A percentile compares a stretch with the other conserved stretches of the same genome.
Conservation (phyloP, 2,329 filamentous ascomycete genomes). For the Cladosporium sphaerospermum region DNA sequence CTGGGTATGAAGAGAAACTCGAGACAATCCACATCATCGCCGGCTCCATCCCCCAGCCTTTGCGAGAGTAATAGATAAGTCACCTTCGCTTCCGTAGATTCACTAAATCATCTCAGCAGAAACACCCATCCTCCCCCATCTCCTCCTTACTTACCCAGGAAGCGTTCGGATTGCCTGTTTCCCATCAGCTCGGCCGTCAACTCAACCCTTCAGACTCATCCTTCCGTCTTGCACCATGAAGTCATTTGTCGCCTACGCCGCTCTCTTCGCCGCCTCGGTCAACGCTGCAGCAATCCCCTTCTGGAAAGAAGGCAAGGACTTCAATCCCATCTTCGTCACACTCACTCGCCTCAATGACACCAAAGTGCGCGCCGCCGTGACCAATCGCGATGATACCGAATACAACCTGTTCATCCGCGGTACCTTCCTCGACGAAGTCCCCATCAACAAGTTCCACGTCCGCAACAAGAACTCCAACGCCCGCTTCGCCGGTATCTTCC, state of each 20-base stretch:
- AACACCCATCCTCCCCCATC: background rate
- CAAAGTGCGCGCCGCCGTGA: slow-evolving; percentile 21
- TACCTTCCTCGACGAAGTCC: slow-evolving; percentile 20
- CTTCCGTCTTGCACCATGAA: background rate
- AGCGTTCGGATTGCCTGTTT: no score
- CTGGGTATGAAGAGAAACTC: slow-evolving; percentile 8
- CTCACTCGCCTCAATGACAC: slow-evolving; percentile 19
- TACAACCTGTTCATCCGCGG: slow-evolving; percentile 25
- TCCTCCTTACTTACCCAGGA: background rate
- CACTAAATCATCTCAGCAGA: background rate
- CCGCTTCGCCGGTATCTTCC: slow-evolving; percentile 49
- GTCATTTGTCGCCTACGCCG: slow-evolving; percentile 8
- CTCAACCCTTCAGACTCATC: background rate
- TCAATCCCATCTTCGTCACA: slow-evolving; percentile 16
- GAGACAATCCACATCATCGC: slow-evolving; percentile 7
- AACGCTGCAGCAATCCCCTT: slow-evolving; percentile 17
- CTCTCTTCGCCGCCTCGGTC: slow-evolving; percentile 13
- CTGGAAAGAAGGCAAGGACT: slow-evolving; percentile 14
- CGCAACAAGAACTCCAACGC: slow-evolving; percentile 4
- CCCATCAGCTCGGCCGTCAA: no score
- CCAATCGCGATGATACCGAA: slow-evolving; percentile 20
- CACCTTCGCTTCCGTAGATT: background rate
- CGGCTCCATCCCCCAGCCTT: slow-evolving; percentile 2
- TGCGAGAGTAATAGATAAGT: background rate
- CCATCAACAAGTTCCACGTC: slow-evolving; percentile 9